phyloP scores from a whole-genome alignment of 2,329 filamentous ascomycete genomes.

The Talaromyces sp. region DNA sequence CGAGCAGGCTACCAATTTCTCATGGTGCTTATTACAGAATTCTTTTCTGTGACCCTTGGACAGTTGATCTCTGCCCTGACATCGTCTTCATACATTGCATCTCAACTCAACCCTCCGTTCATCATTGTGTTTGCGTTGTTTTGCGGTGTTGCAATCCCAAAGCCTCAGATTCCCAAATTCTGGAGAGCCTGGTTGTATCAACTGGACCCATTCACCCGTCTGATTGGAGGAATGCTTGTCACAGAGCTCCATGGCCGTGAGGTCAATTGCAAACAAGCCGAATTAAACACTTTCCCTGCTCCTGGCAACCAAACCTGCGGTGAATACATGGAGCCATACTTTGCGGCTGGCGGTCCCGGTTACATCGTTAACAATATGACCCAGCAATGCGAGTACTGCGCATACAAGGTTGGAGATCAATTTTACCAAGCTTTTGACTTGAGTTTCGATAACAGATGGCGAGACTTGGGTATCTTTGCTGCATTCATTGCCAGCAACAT shows the following conservation, averaged over 20 bases:
- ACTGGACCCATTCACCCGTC: constrained; percentile 74
- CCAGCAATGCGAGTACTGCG: constrained; percentile 70
- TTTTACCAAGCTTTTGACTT: constrained; percentile 67
- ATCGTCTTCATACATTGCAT: constrained; percentile 70
- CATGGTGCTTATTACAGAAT: constrained; percentile 73
- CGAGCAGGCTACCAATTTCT: constrained; percentile 83
- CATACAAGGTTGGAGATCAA: constrained; percentile 71
- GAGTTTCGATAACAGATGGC: constrained; percentile 65
- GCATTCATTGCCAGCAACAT: constrained; percentile 75
- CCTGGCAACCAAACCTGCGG: constrained; percentile 64
- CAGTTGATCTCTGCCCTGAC: constrained; percentile 73
- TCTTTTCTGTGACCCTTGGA: constrained; percentile 76
- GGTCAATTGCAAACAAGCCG: constrained; percentile 55
- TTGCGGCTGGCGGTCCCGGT: constrained; percentile 60
- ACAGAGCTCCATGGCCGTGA: constrained; percentile 64
- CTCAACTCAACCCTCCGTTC: constrained; percentile 74
- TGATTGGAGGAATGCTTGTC: constrained; percentile 73
- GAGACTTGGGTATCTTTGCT: constrained; percentile 72
- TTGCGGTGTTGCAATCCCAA: constrained; percentile 79
- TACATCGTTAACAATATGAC: constrained; percentile 66
- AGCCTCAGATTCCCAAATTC: constrained; percentile 69
- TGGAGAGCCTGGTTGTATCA: constrained; percentile 78
- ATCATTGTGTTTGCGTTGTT: constrained; percentile 79
- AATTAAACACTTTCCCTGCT: constrained; percentile 64
- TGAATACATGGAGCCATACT: constrained; percentile 69